Percentiles rank a stretch among this genome's conserved stretches.
These are phyloP conservation scores for Zoysia pacifica DNA, from an alignment of 176 grass and related monocot genomes.

Conservation along the genomic window DNA sequence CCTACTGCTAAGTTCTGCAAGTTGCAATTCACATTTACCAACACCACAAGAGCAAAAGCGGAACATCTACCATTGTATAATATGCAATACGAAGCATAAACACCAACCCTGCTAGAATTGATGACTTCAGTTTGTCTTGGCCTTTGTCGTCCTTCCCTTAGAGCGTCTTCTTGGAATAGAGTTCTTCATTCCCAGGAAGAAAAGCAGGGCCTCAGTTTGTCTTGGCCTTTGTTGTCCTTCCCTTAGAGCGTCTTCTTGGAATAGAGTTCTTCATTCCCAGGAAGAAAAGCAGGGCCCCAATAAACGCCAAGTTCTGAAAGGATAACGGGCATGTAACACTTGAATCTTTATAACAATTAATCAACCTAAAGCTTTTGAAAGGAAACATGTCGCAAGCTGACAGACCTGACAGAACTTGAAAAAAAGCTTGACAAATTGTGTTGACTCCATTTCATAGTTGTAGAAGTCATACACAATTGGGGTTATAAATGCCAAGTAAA, in stretches of 20 bases:
- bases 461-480: constrained; percentile 68
- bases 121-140: constrained; percentile 48
- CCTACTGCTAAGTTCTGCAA: constrained; percentile 45
- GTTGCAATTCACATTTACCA: constrained; percentile 44
- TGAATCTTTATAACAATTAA: not conserved
- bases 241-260: constrained; percentile 66
- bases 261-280: constrained; percentile 89
- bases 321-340: not conserved
- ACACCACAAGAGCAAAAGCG: constrained; percentile 39
- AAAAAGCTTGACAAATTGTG: constrained; percentile 54
- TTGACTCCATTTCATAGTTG: constrained; percentile 60
- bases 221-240: constrained; percentile 68
- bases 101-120: constrained; percentile 27
- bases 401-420: constrained; percentile 62
- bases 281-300: constrained; percentile 90
- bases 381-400: not conserved
- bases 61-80: constrained; percentile 41
- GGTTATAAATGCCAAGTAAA: constrained; percentile 62
- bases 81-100: constrained; percentile 46
- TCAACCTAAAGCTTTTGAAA: not conserved
- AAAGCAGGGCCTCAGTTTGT: constrained; percentile 73
- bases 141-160: constrained; percentile 66
- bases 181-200: constrained; percentile 94
- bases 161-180: constrained; percentile 69
- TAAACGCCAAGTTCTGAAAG: constrained; percentile 72